Percentiles rank a stretch among this genome's conserved stretches.
Evolutionary conservation across 2,329 filamentous ascomycete genomes (phyloP).

Genomic region (Fusarium robinianum): DNA sequence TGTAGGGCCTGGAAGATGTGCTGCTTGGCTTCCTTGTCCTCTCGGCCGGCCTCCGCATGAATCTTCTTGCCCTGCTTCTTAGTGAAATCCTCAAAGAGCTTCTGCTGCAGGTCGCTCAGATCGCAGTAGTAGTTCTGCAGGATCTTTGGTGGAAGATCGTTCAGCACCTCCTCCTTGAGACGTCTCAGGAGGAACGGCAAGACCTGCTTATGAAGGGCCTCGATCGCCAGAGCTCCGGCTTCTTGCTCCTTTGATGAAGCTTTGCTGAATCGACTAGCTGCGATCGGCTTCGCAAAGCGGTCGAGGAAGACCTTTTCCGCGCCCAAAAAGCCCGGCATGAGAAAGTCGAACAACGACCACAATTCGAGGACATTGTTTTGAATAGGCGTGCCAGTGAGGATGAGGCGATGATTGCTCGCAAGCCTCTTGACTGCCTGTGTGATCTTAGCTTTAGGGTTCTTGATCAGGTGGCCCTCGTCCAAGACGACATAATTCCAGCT

Average conservation of each 20-base stretch:
- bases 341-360: slow-evolving; percentile 97
- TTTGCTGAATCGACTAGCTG: slow-evolving; percentile 92
- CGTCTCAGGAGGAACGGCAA: slow-evolving; percentile 93
- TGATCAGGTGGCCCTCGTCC: slow-evolving; percentile 97
- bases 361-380: slow-evolving; percentile 97
- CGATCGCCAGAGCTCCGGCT: slow-evolving; percentile 91
- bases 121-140: slow-evolving; percentile 99
- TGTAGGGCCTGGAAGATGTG: slow-evolving; percentile 99
- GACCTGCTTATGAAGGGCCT: slow-evolving; percentile 98
- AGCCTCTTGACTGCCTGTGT: slow-evolving; percentile 90
- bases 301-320: slow-evolving; percentile 95
- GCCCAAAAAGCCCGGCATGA: slow-evolving; percentile 98
- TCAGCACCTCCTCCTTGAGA: slow-evolving; percentile 95
- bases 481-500: slow-evolving; percentile 98
- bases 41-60: slow-evolving; percentile 77
- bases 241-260: slow-evolving; percentile 99
- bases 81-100: slow-evolving; percentile 94
- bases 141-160: slow-evolving; percentile 97
- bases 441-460: slow-evolving; percentile 97
- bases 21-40: slow-evolving; percentile 92
- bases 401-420: slow-evolving; percentile 89
- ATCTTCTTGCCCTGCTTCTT: slow-evolving; percentile 92
- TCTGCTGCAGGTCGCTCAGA: slow-evolving; percentile 90
- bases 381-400: slow-evolving; percentile 94
- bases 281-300: slow-evolving; percentile 92